These are phyloP conservation scores for Penicillium aurantiogriseum DNA, from an alignment of 2,329 filamentous ascomycete genomes.

Conservation along the genomic window DNA sequence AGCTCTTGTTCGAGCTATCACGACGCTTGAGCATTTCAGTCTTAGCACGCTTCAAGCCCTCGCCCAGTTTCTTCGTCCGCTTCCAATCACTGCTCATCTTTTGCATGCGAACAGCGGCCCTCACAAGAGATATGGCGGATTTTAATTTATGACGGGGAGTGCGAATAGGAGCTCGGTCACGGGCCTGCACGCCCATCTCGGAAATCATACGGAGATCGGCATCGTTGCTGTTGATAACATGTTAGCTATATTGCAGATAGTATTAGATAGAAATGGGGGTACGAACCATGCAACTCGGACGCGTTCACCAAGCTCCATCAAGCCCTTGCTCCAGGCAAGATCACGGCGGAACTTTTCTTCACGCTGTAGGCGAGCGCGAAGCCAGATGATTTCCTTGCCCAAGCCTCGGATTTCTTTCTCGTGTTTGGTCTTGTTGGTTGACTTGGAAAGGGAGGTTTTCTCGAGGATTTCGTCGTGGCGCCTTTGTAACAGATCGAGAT, in stretches of 20 bases:
- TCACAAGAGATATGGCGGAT: conserved; percentile 43
- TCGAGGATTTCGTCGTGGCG: conserved; percentile 64
- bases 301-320: conserved; percentile 74
- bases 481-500: conserved; percentile 51
- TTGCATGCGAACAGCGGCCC: conserved; percentile 48
- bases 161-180: conserved; percentile 31
- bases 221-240: conserved; percentile 67
- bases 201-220: conserved; percentile 83
- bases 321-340: conserved; percentile 82
- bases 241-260: conserved; percentile 19
- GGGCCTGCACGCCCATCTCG: conserved; percentile 68
- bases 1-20: conserved; percentile 29
- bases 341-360: conserved; percentile 78
- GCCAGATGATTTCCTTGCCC: conserved; percentile 85
- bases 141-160: conserved; percentile 44
- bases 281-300: conserved; percentile 72
- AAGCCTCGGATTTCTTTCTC: conserved; percentile 74
- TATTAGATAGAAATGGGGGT: conserved; percentile 9
- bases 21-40: conserved; percentile 41
- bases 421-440: conserved; percentile 47
- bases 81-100: conserved; percentile 47
- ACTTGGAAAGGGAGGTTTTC: conserved; percentile 39
- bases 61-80: conserved; percentile 43
- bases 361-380: conserved; percentile 75
- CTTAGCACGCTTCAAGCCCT: conserved; percentile 45